Base-by-base conservation (phyloP, 2,329 filamentous ascomycete species). In the Phialophora chinensis region DNA sequence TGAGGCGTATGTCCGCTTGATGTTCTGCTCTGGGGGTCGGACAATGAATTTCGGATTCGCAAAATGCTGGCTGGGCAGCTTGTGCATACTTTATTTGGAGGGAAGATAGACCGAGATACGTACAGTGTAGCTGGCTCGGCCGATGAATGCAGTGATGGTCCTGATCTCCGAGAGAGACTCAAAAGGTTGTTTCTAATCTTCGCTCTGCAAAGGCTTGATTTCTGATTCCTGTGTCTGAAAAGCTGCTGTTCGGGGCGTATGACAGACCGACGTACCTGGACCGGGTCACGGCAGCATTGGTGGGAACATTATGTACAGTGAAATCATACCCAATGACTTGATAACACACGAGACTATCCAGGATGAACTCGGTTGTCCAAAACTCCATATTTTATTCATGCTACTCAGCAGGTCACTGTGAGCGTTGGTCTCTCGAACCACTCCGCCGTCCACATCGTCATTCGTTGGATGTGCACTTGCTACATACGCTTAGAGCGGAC, bases 331-430 rank as follows among this genome's bases (percentile, higher is more conserved):
- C 14, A n/a, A 17, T 12, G 20, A 6, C 14, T 10, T 6, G 49
- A 53, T 53, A 53, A 27, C 27, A 8, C 38, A 44, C 1, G 27
- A 25, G 17, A 27, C 20, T 10, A 2, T 7, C 5, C 4, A 1
- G 23, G n/a, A 14, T 14, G 49, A 8, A 53, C 3, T 23, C 5
- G 12, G 7, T 8, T 23, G 27, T 17, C 23, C 20, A 29, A 53
- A 53, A 53, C 49, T 27, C 20, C 49, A 27, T 53, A 53, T 27
- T 53, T 11, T 12, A 14, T 27, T 53, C 20, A 53, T 53, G 49
- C 49, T 53, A 53, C 17, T n/a, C 5, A n/a, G 35, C 8, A 1
- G 17, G 5, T n/a, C 2, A 8, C 6, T 5, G 38, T n/a, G 38
- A 42, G 38, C 12, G 14, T 42, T 14, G 11, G 12, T 14, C 12